Evolutionary conservation across 164 flowering plant species (phyloP), one percentile per base, ranked within the genome.

Genomic region (grape (Vitis vinifera)): DNA sequence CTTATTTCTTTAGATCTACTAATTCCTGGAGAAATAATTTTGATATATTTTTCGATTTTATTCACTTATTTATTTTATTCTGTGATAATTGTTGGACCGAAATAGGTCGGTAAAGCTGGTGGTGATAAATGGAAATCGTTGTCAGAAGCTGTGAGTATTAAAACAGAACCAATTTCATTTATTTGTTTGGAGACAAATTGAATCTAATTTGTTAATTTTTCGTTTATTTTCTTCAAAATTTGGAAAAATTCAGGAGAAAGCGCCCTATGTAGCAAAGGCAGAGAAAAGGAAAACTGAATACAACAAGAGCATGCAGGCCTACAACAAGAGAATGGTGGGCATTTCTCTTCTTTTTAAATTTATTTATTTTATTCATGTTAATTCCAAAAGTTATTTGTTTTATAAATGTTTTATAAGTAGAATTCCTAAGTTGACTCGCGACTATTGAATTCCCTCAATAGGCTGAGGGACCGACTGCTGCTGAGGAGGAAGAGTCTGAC

Each of bases 61-160:
- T 8, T n/a, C 17, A 3, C 10, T 16, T 19, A 4, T 57, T 55
- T 14, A 63, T 16, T 55, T 30, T 10, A 13, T 2, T 44, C 57
- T 29, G 1, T 16, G 9, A 10, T 60, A 3, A 10, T 64, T 23
- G 2, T 52, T 16, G 30, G 4, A 4, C 52, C 8, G 10, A 57
- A 51, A 12, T 55, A 89, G 95, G 95, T 92, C 9, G 96, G 98
- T 2, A 92, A 92, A 78, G 96, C 98, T 51, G 98, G 84, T 68
- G 98, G 98, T 57, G 91, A 81, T 15, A 89, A 81, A 68, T 92
- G 96, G 98, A 92, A 90, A 65, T 79, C 86, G 3, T 10, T 92
- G 88, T 68, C 88, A 0, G 84, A 81, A 0, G 87, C 79, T 68
- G 94, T 88, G 68, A 81, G 90, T 74, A 11, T 11, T 4, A 10